Evolutionary conservation across 306 rosid genomes (phyloP).

Genomic region (Lupinus albus): DNA sequence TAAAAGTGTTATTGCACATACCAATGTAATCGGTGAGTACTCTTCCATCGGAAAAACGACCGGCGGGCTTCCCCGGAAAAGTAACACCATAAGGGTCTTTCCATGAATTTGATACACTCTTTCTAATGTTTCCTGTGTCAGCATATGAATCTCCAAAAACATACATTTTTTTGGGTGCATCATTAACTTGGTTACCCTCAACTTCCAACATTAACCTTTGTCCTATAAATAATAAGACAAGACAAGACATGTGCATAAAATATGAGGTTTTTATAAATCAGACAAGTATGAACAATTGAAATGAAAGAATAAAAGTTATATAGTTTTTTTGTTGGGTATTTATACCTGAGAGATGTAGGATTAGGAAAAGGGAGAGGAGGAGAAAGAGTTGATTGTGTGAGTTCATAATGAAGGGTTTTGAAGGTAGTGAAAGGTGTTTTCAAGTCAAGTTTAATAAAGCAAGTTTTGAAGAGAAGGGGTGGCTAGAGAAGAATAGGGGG

Average conservation of each 20-base stretch:
- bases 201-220: constrained; percentile 18
- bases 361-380: constrained; percentile 35
- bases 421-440: not conserved
- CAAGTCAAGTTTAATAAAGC: not conserved
- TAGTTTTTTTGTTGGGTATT: too few species aligned
- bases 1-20: constrained; percentile 11
- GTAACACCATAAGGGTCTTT: constrained; percentile 52
- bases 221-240: constrained; percentile 28
- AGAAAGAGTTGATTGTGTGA: not conserved
- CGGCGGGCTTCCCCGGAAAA: constrained; percentile 61
- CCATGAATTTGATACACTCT: constrained; percentile 41
- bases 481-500: not conserved
- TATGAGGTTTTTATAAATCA: not conserved
- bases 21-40: constrained; percentile 57
- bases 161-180: constrained; percentile 29
- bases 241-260: too few species aligned
- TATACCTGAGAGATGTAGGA: constrained; percentile 47
- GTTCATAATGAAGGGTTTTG: constrained; percentile 2
- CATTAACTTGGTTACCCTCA: not conserved
- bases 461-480: constrained; percentile 1
- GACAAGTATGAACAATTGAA: not conserved
- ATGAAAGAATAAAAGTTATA: not conserved
- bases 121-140: constrained; percentile 53
- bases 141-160: constrained; percentile 59
- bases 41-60: constrained; percentile 56